Evolutionary conservation across 2,329 filamentous ascomycete genomes (phyloP), one percentile per base, ranked within the genome.

Genomic region (Fusarium sp.): DNA sequence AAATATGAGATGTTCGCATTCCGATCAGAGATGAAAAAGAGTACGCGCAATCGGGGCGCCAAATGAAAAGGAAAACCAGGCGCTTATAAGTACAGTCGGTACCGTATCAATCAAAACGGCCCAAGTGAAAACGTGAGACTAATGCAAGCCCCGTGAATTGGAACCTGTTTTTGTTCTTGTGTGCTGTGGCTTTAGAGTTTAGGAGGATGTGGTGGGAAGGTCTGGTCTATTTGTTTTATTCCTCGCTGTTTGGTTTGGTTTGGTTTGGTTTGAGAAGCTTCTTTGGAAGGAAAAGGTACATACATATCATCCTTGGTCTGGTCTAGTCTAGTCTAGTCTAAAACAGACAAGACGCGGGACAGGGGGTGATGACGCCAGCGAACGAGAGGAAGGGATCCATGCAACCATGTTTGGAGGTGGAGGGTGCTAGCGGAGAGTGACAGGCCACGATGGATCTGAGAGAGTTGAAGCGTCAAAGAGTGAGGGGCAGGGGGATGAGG

Each of bases 71-170:
- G 18, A 56, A 71, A 66, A 52, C 31, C 24, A 41, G 51, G 61
- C 55, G 65, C 66, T 75, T 75, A 76, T 75, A 73, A 74, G 59
- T 69, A 70, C 14, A 2, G 44, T 18, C 14, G 73, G 60, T 73
- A 74, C 52, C 48, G 59, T 36, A 49, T 33, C 12, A 33, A 33
- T 35, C 33, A 20, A 20, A 33, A 42, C 10, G 22, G 31, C 5
- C 6, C 26, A 41, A 54, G 47, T 26, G 39, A 59, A 57, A 62
- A 66, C 42, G 63, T 65, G 62, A 62, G 55, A 54, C 62, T 66
- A 66, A 59, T 69, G 57, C 65, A 64, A 45, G 66, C 49, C 51
- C n/a, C 44, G 36, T 49, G 42, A 36, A 39, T 18, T 28, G 20
- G 60, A 39, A 28, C 55, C 35, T 42, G 52, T 55, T 44, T 51